These are phyloP conservation scores for Monosporascus sp. DNA, from an alignment of 2,329 filamentous ascomycete species.

Conservation along the genomic window DNA sequence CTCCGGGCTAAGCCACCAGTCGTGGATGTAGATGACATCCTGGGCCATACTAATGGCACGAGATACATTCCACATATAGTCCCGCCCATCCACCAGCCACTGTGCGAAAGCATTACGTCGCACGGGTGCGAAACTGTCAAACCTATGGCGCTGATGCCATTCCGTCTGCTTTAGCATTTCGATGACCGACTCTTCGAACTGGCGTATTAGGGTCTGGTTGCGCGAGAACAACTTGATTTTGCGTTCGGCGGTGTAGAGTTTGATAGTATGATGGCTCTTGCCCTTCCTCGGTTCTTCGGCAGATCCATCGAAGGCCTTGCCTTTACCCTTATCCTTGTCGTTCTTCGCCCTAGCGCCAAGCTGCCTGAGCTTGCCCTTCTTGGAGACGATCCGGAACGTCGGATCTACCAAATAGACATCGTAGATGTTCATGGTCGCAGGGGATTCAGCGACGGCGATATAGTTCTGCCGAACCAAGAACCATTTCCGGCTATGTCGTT, in stretches of 20 bases:
- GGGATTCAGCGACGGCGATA: conserved; percentile 95
- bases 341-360: conserved; percentile 56
- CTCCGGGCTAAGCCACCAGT: conserved; percentile 98
- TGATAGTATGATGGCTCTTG: conserved; percentile 73
- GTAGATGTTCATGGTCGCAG: conserved; percentile 97
- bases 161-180: conserved; percentile 78
- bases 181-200: conserved; percentile 89
- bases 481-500: conserved; percentile 88
- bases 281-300: conserved; percentile 11
- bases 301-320: conserved; percentile 30
- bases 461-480: conserved; percentile 98
- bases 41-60: conserved; percentile 94
- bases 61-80: conserved; percentile 99
- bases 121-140: conserved; percentile 90
- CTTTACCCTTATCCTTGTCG: conserved; percentile 47
- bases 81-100: conserved; percentile 93
- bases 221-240: conserved; percentile 87
- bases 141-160: conserved; percentile 81
- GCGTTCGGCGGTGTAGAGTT: conserved; percentile 84
- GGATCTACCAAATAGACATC: conserved; percentile 97
- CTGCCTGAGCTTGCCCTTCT: conserved; percentile 53
- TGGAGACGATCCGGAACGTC: conserved; percentile 76
- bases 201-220: conserved; percentile 81
- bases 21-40: conserved; percentile 97
- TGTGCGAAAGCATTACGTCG: conserved; percentile 83